phyloP scores from a whole-genome alignment of 2,329 filamentous ascomycete species.

The Pestalotiopsis fici region DNA sequence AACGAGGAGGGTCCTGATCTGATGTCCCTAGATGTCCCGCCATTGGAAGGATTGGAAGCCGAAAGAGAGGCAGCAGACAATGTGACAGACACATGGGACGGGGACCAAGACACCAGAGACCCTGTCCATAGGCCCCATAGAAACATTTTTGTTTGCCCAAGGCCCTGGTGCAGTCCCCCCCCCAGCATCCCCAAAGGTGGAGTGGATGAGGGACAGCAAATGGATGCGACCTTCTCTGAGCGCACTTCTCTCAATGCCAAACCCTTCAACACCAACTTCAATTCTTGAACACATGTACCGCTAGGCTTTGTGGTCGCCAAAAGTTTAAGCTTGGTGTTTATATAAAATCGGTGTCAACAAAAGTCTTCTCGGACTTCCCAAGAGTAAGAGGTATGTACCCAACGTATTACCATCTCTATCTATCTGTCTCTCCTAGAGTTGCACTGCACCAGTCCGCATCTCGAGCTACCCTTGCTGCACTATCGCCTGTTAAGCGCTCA shows the following conservation, averaged over 20 bases:
- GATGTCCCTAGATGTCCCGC: background rate
- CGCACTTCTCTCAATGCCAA: background rate
- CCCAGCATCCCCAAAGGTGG: conserved; percentile 1
- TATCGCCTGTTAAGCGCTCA: conserved; percentile 1
- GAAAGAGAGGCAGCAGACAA: background rate
- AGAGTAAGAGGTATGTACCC: background rate
- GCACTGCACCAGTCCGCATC: background rate
- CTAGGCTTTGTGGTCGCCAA: background rate
- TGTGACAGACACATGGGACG: background rate
- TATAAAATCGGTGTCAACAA: background rate
- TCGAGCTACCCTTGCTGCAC: background rate
- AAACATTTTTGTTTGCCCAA: conserved; percentile 5
- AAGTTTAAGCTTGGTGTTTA: background rate
- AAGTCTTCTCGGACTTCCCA: background rate
- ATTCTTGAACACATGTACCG: background rate
- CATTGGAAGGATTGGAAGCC: background rate
- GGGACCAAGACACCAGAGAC: background rate
- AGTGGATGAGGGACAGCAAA: background rate
- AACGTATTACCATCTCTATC: background rate
- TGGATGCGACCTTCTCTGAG: background rate
- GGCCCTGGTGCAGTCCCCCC: background rate
- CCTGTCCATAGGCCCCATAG: background rate
- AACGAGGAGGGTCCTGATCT: background rate
- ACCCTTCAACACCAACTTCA: background rate
- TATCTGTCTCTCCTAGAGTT: background rate